Evolutionary conservation across 768 basidiomycete genomes (phyloP).

Genomic region (Auricularia cornea): DNA sequence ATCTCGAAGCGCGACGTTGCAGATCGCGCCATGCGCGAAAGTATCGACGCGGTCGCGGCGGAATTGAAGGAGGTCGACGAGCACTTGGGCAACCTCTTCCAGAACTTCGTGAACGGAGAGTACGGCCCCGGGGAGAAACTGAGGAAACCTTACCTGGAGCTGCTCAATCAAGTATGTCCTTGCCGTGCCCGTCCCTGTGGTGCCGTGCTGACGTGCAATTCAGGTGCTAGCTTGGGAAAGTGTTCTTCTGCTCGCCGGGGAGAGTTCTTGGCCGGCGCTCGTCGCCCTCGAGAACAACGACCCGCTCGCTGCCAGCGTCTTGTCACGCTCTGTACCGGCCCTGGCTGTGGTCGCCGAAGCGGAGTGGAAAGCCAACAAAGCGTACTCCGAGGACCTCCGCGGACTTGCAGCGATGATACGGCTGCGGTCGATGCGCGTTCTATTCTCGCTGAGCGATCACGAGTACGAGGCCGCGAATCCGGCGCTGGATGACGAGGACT

Average conservation of each 20-base stretch:
- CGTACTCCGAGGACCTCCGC: background rate
- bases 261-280: background rate
- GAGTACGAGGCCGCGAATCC: background rate
- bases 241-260: background rate
- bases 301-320: background rate
- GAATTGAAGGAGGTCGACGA: background rate
- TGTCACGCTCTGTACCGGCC: background rate
- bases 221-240: background rate
- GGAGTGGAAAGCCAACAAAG: background rate
- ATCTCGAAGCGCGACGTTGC: background rate
- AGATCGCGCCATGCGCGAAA: background rate
- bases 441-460: background rate
- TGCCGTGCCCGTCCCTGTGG: too few relatives aligned
- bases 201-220: too few relatives aligned
- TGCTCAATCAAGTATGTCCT: background rate
- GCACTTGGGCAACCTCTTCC: background rate
- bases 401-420: background rate
- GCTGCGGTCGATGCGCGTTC: background rate
- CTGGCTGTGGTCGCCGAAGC: background rate
- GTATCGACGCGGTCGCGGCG: background rate
- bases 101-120: background rate
- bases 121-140: background rate
- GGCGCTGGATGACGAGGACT: background rate
- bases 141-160: background rate
- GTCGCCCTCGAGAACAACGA: background rate